Percentiles rank a stretch among this genome's conserved stretches.
Conservation (phyloP, 768 basidiomycete genomes). For the Dictyophora rubrovolvata region DNA sequence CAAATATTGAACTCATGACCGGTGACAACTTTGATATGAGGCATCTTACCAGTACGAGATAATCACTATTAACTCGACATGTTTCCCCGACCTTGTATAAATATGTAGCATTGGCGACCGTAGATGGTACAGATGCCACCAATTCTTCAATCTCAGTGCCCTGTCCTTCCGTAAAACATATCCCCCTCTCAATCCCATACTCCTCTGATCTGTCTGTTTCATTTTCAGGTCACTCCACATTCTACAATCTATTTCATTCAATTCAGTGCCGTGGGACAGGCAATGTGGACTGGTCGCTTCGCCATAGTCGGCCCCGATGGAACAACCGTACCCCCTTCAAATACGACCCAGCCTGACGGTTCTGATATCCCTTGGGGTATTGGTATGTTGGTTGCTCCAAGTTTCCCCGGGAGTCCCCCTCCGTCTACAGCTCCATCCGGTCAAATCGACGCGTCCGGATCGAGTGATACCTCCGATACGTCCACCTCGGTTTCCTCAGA, state of each 20-base stretch:
- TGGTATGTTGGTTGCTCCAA: constrained; percentile 41
- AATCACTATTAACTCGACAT: not conserved
- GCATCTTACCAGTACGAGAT: constrained; percentile 48
- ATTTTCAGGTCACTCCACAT: constrained; percentile 45
- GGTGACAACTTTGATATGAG: constrained; percentile 64
- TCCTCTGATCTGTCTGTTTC: not conserved
- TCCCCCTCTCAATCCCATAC: not conserved
- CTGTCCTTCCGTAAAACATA: constrained; percentile 54
- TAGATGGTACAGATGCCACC: constrained; percentile 48
- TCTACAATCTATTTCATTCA: constrained; percentile 76
- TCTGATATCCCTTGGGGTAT: constrained; percentile 52
- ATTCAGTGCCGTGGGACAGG: constrained; percentile 38
- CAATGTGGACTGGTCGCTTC: constrained; percentile 68
- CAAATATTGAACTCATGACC: constrained; percentile 73
- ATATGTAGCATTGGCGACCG: constrained; percentile 46
- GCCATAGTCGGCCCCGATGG: constrained; percentile 49
- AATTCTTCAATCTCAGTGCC: constrained; percentile 40
- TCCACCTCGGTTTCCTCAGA: not conserved
- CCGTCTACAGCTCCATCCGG: constrained; percentile 4
- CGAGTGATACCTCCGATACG: not conserved
- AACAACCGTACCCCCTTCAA: constrained; percentile 35
- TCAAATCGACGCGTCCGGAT: constrained; percentile 4
- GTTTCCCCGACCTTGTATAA: not conserved
- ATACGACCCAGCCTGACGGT: constrained; percentile 40
- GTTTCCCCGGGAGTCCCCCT: constrained; percentile 23